Percentiles rank a stretch among this genome's conserved stretches.
Evolutionary conservation across 1,139 yeast species (phyloP).

Genomic region (Saccharomyces hybrid): DNA sequence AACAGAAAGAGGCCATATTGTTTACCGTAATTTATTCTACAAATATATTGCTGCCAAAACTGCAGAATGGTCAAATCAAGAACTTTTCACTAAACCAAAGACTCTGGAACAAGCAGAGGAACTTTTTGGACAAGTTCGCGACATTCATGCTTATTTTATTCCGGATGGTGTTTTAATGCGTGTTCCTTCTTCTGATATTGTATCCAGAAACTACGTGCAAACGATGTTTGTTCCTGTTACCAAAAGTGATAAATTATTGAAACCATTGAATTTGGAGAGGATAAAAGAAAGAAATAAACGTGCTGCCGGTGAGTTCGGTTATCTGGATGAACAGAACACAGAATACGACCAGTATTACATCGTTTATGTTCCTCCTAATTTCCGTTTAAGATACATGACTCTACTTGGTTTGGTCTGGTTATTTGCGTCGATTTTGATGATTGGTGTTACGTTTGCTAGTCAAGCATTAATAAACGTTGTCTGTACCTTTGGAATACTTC

Average conservation of each 20-base stretch:
- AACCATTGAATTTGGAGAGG: slow-evolving; percentile 35
- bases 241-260: slow-evolving; percentile 60
- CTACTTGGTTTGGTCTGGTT: slow-evolving; percentile 62
- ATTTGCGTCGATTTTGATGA: slow-evolving; percentile 50
- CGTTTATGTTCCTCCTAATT: slow-evolving; percentile 82
- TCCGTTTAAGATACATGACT: slow-evolving; percentile 49
- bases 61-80: slow-evolving; percentile 43
- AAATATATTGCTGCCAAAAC: slow-evolving; percentile 32
- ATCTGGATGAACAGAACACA: slow-evolving; percentile 43
- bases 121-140: slow-evolving; percentile 38
- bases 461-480: background rate
- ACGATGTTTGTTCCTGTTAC: slow-evolving; percentile 76
- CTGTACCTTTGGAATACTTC: background rate
- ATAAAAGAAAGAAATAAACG: slow-evolving; percentile 30
- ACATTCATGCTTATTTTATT: slow-evolving; percentile 47
- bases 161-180: slow-evolving; percentile 78
- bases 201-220: slow-evolving; percentile 56
- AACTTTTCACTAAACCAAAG: slow-evolving; percentile 49
- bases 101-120: slow-evolving; percentile 41
- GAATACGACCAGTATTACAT: slow-evolving; percentile 57
- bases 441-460: slow-evolving; percentile 24
- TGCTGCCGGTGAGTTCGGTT: slow-evolving; percentile 42
- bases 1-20: slow-evolving; percentile 64
- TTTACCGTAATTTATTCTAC: slow-evolving; percentile 46
- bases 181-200: slow-evolving; percentile 78